Evolutionary conservation across 148 eudicot genomes (phyloP).

Genomic region (Chenopodium suecicum): DNA sequence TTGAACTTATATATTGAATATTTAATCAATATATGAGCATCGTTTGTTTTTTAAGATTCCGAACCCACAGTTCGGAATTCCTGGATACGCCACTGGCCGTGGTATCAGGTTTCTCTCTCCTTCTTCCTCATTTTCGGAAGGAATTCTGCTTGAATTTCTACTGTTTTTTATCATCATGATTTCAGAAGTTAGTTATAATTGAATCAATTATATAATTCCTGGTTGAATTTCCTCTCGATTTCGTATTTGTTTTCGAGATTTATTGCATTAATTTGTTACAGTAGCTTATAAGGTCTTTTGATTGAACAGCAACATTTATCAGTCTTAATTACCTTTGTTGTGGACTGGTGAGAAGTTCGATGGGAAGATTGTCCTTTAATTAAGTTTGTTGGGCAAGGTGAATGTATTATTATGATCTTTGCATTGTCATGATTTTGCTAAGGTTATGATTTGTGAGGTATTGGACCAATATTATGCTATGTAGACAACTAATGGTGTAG

Average conservation of each 20-base stretch:
- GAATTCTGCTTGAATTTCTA: neutral
- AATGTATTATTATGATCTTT: neutral
- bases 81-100: constrained; percentile 18
- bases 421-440: neutral
- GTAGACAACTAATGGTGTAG: neutral
- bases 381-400: neutral
- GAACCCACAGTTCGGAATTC: no score
- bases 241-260: no score
- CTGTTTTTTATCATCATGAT: no score
- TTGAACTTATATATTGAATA: no score
- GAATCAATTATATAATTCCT: neutral
- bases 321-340: neutral
- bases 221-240: no score
- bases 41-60: no score
- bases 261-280: no score
- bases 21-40: no score
- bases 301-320: no score
- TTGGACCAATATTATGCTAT: neutral
- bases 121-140: neutral
- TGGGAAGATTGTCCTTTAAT: neutral
- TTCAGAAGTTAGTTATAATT: neutral
- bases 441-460: neutral
- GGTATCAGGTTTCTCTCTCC: constrained; percentile 38
- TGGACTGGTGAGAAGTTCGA: neutral
- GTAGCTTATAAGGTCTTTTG: no score